Percentiles rank a stretch among this genome's conserved stretches.
These are phyloP conservation scores for Boletus vermiculosoides DNA, from an alignment of 768 basidiomycete genomes.

Conservation along the genomic window DNA sequence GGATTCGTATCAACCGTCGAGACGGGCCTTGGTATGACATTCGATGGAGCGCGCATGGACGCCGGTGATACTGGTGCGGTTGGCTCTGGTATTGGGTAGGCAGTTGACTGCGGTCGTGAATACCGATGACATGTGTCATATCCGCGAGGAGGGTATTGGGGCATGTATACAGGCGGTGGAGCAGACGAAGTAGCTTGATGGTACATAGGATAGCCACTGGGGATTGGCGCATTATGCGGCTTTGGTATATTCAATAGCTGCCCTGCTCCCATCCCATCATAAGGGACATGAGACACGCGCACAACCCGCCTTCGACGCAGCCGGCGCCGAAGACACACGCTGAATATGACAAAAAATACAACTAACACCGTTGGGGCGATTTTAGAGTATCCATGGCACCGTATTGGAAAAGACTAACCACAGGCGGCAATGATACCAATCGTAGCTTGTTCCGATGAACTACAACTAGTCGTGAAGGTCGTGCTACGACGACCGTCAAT, in stretches of 20 bases:
- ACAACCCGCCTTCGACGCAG: not conserved
- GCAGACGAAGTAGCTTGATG: slow-evolving; percentile 1
- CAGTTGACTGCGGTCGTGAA: slow-evolving; percentile 3
- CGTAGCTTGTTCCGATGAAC: not conserved
- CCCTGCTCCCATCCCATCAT: not conserved
- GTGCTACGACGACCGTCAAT: not conserved
- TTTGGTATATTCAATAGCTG: not conserved
- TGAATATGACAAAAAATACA: not conserved
- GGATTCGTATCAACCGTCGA: slow-evolving; percentile 2
- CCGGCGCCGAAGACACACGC: not conserved
- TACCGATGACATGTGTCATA: not conserved
- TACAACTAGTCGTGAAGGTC: not conserved
- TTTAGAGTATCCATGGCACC: slow-evolving; percentile 1
- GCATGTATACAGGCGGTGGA: not conserved
- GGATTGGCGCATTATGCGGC: not conserved
- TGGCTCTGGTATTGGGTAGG: not conserved
- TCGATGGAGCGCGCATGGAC: not conserved
- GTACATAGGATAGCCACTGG: not conserved
- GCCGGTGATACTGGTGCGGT: not conserved
- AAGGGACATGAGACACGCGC: not conserved
- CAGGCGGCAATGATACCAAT: not conserved
- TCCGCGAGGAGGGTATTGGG: slow-evolving; percentile 10
- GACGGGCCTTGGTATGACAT: not conserved
- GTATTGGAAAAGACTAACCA: slow-evolving; percentile 11
- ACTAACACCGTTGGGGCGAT: not conserved